Conservation (phyloP, 2,329 filamentous ascomycete species). For the Penicillium sp. region DNA sequence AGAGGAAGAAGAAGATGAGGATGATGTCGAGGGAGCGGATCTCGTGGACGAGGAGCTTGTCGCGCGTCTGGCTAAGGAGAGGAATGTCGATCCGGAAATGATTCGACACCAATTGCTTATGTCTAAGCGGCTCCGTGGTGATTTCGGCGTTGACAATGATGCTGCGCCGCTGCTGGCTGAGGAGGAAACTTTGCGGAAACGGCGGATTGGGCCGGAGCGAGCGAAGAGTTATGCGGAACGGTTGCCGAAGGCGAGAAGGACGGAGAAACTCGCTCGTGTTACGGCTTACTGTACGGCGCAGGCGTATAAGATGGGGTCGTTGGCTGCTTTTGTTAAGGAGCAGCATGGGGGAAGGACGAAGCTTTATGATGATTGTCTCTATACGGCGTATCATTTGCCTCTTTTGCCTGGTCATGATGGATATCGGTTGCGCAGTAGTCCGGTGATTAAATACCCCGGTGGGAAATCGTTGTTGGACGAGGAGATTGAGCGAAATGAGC, state of each 20-base stretch:
- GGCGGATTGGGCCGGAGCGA: conserved; percentile 46
- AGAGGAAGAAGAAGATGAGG: conserved; percentile 24
- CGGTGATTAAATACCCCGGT: conserved; percentile 85
- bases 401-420: conserved; percentile 81
- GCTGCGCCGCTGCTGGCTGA: conserved; percentile 51
- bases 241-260: conserved; percentile 78
- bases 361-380: conserved; percentile 95
- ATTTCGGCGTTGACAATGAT: conserved; percentile 56
- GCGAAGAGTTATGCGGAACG: conserved; percentile 93
- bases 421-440: conserved; percentile 82
- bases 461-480: conserved; percentile 90
- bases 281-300: conserved; percentile 97
- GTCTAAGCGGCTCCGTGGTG: conserved; percentile 42
- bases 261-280: conserved; percentile 81
- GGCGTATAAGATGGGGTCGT: conserved; percentile 81
- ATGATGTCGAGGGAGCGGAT: conserved; percentile 26
- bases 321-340: conserved; percentile 83
- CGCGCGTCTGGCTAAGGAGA: conserved; percentile 32
- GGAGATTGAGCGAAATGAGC: conserved; percentile 91
- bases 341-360: conserved; percentile 90
- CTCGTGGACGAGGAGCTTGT: conserved; percentile 38
- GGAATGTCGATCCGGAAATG: conserved; percentile 33
- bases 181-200: conserved; percentile 60
- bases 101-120: conserved; percentile 32
- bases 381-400: conserved; percentile 90